Conservation (phyloP, 371 early-diverging fungal species). For the Mortierella sp. region DNA sequence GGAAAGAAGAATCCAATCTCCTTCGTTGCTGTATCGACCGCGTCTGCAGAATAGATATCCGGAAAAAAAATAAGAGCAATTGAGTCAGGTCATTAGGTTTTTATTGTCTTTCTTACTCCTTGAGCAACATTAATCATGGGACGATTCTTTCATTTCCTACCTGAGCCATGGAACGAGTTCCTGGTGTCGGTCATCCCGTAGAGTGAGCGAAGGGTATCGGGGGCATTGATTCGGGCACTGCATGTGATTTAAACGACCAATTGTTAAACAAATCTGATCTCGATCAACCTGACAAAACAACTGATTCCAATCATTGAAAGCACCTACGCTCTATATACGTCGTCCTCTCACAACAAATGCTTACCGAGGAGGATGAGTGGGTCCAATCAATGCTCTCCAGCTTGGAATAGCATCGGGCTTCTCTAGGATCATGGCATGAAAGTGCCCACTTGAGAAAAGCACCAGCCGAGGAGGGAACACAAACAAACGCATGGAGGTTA, state of each 20-base stretch:
- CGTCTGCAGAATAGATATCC: constrained; percentile 56
- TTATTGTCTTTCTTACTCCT: not conserved
- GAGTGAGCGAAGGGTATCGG: constrained; percentile 74
- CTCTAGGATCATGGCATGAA: constrained; percentile 68
- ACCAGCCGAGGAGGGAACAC: too few species aligned
- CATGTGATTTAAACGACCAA: too few species aligned
- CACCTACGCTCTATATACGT: not conserved
- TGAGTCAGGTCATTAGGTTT: not conserved
- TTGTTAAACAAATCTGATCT: too few species aligned
- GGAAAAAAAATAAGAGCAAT: not conserved
- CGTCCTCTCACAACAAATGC: not conserved
- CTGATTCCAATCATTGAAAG: not conserved
- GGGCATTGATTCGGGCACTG: constrained; percentile 75
- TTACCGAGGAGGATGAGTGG: constrained; percentile 77
- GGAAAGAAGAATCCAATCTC: constrained; percentile 76
- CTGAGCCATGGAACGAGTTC: constrained; percentile 87
- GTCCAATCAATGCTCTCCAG: constrained; percentile 76
- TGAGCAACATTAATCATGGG: not conserved
- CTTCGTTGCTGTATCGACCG: constrained; percentile 67
- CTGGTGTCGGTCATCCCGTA: constrained; percentile 87
- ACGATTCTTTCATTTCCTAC: constrained; percentile 38
- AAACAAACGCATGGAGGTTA: not conserved
- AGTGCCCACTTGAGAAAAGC: constrained; percentile 67
- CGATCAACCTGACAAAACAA: not conserved
- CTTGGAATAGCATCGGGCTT: constrained; percentile 73